Evolutionary conservation across 1,139 yeast species (phyloP), one percentile per base, ranked within the genome.

Genomic region (Yamadazyma blattariae): DNA sequence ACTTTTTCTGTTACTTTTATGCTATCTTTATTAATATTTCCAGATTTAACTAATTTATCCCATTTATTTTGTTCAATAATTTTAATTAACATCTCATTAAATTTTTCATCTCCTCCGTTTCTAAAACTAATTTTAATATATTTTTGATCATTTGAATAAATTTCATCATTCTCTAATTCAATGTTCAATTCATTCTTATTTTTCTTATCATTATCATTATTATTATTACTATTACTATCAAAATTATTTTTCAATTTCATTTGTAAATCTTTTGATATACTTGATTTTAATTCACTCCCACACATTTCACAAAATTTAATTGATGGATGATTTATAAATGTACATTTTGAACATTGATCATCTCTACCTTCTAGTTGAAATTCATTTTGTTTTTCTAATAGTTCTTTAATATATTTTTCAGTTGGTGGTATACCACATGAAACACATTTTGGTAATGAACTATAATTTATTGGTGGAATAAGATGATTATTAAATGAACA

Each of bases 291-390:
- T 30, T 73, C 70, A 0, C 82, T 67, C 0, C 96, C 96, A 61
- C 97, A 92, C 54, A 92, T 74, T 56, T 92, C 98, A 56, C 98
- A 92, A 43, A 67, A 71, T 32, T 71, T 64, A 67, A 92, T 64
- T 4, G 86, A 77, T 0, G 90, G 85, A 56, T 90, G 96, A 54
- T 92, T 92, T 12, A 77, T 64, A 51, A 90, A 92, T 0, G 97
- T 92, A 51, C 97, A 92, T 30, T 74, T 69, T 0, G 89, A 81
- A 47, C 98, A 92, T 32, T 71, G 70, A 28, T 71, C 66, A 36
- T 75, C 69, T 71, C 68, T 56, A 30, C 47, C 24, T 5, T 5
- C 7, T 5, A 5, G 7, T 29, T 27, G 11, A 34, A 29, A 34
- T 22, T 11, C 37, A 29, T 5, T 26, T n/a, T 16, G 32, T 7